Percentiles rank a stretch among this genome's conserved stretches.
phyloP scores from a whole-genome alignment of 2,329 filamentous ascomycete genomes.

The Fusarium aywerte region DNA sequence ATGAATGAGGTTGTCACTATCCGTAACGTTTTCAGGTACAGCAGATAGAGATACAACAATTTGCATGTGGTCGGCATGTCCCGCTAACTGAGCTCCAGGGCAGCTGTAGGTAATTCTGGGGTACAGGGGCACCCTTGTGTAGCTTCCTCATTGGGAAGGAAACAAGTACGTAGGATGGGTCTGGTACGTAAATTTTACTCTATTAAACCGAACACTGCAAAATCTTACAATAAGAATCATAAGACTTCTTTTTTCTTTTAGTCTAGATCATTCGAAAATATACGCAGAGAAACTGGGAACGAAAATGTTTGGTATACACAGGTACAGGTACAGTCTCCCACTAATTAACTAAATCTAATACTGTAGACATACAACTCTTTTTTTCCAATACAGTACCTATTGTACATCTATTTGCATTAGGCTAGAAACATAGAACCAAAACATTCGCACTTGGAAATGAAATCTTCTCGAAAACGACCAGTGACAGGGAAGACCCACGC shows the following conservation, averaged over 20 bases:
- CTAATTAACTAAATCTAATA: neutral
- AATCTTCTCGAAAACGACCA: conserved; percentile 26
- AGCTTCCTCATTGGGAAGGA: conserved; percentile 18
- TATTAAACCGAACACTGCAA: conserved; percentile 10
- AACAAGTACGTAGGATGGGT: conserved; percentile 8
- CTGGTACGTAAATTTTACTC: conserved; percentile 28
- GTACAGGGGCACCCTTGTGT: conserved; percentile 16
- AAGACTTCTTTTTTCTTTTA: too few relatives aligned
- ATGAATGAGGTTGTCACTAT: conserved; percentile 33
- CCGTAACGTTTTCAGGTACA: conserved; percentile 17
- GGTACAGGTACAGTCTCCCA: neutral
- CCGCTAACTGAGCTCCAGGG: conserved; percentile 9
- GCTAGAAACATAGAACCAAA: neutral
- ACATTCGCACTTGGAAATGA: conserved; percentile 18
- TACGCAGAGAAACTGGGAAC: too few relatives aligned
- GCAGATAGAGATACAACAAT: conserved; percentile 21
- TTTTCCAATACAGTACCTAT: neutral
- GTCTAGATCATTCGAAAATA: too few relatives aligned
- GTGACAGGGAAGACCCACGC: conserved; percentile 23
- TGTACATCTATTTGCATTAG: neutral
- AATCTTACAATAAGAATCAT: neutral
- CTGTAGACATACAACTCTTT: neutral
- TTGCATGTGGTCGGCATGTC: conserved; percentile 30
- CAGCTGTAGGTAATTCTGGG: conserved; percentile 29
- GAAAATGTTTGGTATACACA: too few relatives aligned